Evolutionary conservation across 169 alveolate genomes (phyloP).

Genomic region (Plasmodium malariae): DNA sequence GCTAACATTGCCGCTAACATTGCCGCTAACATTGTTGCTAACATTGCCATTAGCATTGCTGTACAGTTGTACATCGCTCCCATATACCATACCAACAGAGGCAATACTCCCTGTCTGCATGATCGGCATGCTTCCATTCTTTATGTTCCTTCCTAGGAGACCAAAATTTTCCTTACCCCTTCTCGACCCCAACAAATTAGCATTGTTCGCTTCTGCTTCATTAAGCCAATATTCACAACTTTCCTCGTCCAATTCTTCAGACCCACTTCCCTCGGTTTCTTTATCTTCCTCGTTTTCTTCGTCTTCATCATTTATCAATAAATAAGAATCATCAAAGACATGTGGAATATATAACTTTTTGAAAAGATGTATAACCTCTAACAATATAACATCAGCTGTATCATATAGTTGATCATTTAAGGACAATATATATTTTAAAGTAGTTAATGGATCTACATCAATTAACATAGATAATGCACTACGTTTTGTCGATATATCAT

Average conservation of each 20-base stretch:
- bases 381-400: slow-evolving; percentile 88
- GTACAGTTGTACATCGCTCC: too few relatives aligned
- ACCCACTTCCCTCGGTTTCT: not conserved
- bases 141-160: not conserved
- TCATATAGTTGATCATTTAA: slow-evolving; percentile 82
- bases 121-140: not conserved
- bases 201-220: not conserved
- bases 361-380: slow-evolving; percentile 89
- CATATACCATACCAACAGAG: too few relatives aligned
- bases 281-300: slow-evolving; percentile 34
- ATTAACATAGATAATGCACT: slow-evolving; percentile 92
- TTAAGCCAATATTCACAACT: not conserved
- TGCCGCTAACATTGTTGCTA: not conserved
- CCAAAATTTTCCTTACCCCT: not conserved
- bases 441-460: slow-evolving; percentile 90
- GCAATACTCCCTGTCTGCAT: not conserved
- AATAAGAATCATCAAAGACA: slow-evolving; percentile 73
- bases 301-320: slow-evolving; percentile 43
- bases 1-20: not conserved
- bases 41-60: not conserved
- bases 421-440: slow-evolving; percentile 89
- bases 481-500: slow-evolving; percentile 93
- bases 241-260: slow-evolving; percentile 1
- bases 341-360: slow-evolving; percentile 85
- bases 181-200: not conserved